These are phyloP conservation scores for Salix dunnii DNA, from an alignment of 345 rosid species.

Conservation along the genomic window DNA sequence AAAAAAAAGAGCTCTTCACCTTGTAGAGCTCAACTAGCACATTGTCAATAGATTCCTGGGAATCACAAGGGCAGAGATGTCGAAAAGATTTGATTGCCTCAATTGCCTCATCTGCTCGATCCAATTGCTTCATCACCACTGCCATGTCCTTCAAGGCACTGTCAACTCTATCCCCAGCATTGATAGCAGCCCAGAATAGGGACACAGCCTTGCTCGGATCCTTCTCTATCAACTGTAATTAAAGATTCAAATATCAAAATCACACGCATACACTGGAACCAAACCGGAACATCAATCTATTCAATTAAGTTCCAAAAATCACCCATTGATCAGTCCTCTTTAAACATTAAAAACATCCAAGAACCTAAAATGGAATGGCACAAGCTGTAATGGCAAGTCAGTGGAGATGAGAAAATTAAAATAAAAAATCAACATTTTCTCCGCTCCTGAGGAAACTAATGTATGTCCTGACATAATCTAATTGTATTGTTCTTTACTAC, in stretches of 20 bases:
- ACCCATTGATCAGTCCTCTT: too few relatives aligned
- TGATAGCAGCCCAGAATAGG: conserved; percentile 78
- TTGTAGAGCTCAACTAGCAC: conserved; percentile 77
- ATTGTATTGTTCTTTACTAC: too few relatives aligned
- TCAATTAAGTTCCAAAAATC: too few relatives aligned
- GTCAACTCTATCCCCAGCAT: conserved; percentile 69
- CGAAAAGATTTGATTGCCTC: conserved; percentile 81
- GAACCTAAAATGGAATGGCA: too few relatives aligned
- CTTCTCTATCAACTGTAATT: conserved; percentile 54
- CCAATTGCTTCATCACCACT: conserved; percentile 63
- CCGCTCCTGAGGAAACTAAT: too few relatives aligned
- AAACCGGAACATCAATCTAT: too few relatives aligned
- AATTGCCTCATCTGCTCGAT: conserved; percentile 70
- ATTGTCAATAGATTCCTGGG: conserved; percentile 77
- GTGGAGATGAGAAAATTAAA: not conserved
- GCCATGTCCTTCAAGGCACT: conserved; percentile 84
- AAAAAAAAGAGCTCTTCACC: conserved; percentile 23
- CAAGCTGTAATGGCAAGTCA: too few relatives aligned
- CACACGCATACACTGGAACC: too few relatives aligned
- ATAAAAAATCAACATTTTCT: not conserved
- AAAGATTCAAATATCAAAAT: too few relatives aligned
- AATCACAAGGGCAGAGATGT: conserved; percentile 56
- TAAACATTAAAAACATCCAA: too few relatives aligned
- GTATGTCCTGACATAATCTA: too few relatives aligned
- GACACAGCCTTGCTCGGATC: conserved; percentile 64